These are phyloP conservation scores for Fragilariopsis cylindrus DNA, from an alignment of 108 stramenopile species.

Conservation along the genomic window DNA sequence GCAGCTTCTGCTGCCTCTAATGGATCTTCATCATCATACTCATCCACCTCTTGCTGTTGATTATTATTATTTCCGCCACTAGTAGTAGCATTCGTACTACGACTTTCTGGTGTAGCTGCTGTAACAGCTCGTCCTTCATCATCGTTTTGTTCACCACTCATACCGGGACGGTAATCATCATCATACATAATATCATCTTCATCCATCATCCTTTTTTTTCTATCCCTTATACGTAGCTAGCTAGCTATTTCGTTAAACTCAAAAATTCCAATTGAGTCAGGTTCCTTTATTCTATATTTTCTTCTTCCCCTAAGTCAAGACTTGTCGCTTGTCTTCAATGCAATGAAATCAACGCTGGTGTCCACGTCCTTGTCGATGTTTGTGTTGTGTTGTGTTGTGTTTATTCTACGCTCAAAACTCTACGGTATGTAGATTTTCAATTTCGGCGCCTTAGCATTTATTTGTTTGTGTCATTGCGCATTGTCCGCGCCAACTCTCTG, in stretches of 20 bases:
- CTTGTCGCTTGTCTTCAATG: too few species aligned
- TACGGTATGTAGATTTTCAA: too few species aligned
- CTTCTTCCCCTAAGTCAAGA: too few species aligned
- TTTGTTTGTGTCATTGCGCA: too few species aligned
- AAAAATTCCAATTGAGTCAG: not conserved
- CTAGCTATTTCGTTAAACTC: too few species aligned
- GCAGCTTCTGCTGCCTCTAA: conserved; percentile 28
- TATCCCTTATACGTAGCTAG: too few species aligned
- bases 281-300: not conserved
- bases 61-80: not conserved
- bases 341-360: too few species aligned
- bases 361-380: too few species aligned
- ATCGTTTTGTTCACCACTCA: not conserved
- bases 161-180: not conserved
- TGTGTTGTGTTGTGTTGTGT: too few species aligned
- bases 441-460: too few species aligned
- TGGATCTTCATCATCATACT: conserved; percentile 8
- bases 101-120: conserved; percentile 6
- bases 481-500: too few species aligned
- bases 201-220: not conserved
- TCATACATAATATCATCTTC: not conserved
- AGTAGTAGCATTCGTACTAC: not conserved
- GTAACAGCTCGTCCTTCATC: not conserved
- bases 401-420: too few species aligned
- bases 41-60: not conserved